These are phyloP conservation scores for Aspergillus sp. DNA, from an alignment of 2,329 filamentous ascomycete genomes.

Conservation along the genomic window DNA sequence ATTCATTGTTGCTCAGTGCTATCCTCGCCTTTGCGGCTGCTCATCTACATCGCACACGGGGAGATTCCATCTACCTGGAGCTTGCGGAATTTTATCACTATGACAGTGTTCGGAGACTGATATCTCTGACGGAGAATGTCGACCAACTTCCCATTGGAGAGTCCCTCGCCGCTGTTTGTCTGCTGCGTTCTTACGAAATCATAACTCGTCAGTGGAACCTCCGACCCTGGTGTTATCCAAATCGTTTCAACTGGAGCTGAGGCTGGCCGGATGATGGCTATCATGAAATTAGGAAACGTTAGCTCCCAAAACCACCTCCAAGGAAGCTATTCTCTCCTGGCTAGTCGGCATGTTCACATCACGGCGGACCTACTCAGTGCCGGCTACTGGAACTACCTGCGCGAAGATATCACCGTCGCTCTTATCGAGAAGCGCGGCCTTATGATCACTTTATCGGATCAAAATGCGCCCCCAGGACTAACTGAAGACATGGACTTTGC, in stretches of 20 bases:
- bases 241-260: too few relatives aligned
- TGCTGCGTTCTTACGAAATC: conserved; percentile 52
- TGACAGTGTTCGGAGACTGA: conserved; percentile 40
- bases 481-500: conserved; percentile 34
- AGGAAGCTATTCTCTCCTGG: conserved; percentile 49
- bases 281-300: conserved; percentile 28
- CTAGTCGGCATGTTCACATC: conserved; percentile 22
- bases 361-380: conserved; percentile 35
- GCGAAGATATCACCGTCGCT: conserved; percentile 57
- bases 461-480: conserved; percentile 11
- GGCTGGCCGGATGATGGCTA: too few relatives aligned
- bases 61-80: conserved; percentile 13
- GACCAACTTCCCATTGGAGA: conserved; percentile 36
- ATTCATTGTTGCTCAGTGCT: conserved; percentile 45
- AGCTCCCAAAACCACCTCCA: conserved; percentile 48
- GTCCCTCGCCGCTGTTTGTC: conserved; percentile 48
- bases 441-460: conserved; percentile 40
- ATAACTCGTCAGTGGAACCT: conserved; percentile 35
- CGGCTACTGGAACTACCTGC: conserved; percentile 53
- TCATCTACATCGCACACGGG: conserved; percentile 32
- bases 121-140: conserved; percentile 35
- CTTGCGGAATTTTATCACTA: conserved; percentile 43
- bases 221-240: too few relatives aligned
- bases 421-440: conserved; percentile 44
- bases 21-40: conserved; percentile 48